Evolutionary conservation across 345 rosid genomes (phyloP), one percentile per base, ranked within the genome.

Genomic region (Moricandia moricandioides): DNA sequence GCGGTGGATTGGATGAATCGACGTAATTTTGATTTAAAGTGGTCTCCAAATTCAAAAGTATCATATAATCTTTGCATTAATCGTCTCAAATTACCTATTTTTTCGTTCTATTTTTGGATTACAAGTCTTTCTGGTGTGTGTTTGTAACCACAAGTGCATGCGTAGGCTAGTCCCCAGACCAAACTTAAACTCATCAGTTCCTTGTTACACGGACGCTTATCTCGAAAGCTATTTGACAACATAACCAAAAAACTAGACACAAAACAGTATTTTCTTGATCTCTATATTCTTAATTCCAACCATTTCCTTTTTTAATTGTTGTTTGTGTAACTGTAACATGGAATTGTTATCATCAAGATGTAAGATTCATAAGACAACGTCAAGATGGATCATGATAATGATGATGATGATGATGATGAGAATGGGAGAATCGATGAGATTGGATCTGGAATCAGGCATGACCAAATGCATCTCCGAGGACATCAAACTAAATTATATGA

Each of bases 401-500:
- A 10, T 6, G 6, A 68, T 27, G 37, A 33, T 7, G 43, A 13
- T 80, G 70, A 65, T 75, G 21, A 72, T 52, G 30, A 59, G 17
- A 13, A 33, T 62, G 24, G 87, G 76, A 34, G 77, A 86, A 62
- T 72, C 94, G 13, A 80, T 88, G 86, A 85, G 91, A 69, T 71
- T 93, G 45, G 87, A 93, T 67, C 54, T 91, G 67, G 63, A 74
- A 37, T 88, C 97, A 45, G 93, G 89, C 8, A 29, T 10, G 6
- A 80, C 83, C 1, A 88, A 88, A 70, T 93, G 98, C 86, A 85
- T 93, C 75, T 79, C 92, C 3, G 98, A 93, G 74, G 97, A 93
- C 58, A 87, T 93, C 49, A 93, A 81, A 77, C 24, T 55, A 52
- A 81, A 86, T 55, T 75, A 86, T 12, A 79, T 91, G 87, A 82